These are phyloP conservation scores for Fusarium sp. DNA, from an alignment of 2,329 filamentous ascomycete genomes.

Conservation along the genomic window DNA sequence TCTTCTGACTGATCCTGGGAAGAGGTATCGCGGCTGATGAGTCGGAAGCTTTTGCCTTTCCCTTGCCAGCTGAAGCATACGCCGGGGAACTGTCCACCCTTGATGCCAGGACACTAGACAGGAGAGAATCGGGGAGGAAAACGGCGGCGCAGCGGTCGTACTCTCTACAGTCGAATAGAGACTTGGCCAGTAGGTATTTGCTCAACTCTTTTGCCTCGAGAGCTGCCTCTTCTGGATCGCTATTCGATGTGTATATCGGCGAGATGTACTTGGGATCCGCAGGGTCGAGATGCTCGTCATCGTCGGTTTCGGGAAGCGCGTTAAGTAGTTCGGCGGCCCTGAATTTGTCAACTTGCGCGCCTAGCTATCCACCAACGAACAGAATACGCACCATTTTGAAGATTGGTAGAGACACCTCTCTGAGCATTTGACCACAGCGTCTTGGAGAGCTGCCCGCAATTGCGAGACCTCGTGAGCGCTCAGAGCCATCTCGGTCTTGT, in stretches of 20 bases:
- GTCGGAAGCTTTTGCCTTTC: slow-evolving; percentile 60
- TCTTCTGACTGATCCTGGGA: slow-evolving; percentile 84
- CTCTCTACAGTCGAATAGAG: slow-evolving; percentile 94
- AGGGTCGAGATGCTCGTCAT: slow-evolving; percentile 56
- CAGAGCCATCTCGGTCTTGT: slow-evolving; percentile 62
- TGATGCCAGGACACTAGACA: slow-evolving; percentile 73
- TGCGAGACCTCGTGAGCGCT: slow-evolving; percentile 70
- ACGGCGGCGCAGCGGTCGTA: slow-evolving; percentile 93
- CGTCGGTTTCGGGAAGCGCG: slow-evolving; percentile 75
- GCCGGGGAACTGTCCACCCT: slow-evolving; percentile 52
- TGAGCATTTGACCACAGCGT: slow-evolving; percentile 89
- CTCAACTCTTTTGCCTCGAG: slow-evolving; percentile 84
- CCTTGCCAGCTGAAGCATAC: slow-evolving; percentile 68
- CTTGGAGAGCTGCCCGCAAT: slow-evolving; percentile 80
- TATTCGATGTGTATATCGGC: slow-evolving; percentile 65
- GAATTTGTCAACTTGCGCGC: slow-evolving; percentile 28
- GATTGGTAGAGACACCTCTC: slow-evolving; percentile 96
- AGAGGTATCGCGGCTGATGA: slow-evolving; percentile 48
- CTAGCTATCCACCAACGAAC: background rate
- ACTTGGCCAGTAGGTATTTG: slow-evolving; percentile 90
- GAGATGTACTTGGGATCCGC: slow-evolving; percentile 56
- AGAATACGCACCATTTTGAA: slow-evolving; percentile 82
- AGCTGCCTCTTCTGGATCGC: slow-evolving; percentile 77
- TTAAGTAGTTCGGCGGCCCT: slow-evolving; percentile 96
- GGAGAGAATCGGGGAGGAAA: slow-evolving; percentile 83